phyloP scores from a whole-genome alignment of 208 protist genomes.

The Acanthamoeba sp. region DNA sequence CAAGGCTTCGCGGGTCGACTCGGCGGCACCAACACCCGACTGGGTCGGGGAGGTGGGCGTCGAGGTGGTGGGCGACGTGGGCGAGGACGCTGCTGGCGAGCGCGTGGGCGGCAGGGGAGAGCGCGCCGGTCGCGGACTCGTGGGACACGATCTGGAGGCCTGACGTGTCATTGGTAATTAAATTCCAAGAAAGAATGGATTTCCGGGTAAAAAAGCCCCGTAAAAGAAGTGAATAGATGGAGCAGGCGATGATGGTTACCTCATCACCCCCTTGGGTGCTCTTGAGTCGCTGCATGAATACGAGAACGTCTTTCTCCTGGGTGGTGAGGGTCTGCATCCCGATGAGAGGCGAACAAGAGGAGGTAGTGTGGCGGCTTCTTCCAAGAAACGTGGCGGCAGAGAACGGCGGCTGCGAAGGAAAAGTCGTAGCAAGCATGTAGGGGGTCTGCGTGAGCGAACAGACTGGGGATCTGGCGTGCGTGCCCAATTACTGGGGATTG shows the following conservation, averaged over 20 bases:
- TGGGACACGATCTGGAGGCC: not conserved
- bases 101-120: not conserved
- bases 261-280: not conserved
- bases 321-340: constrained; percentile 15
- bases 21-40: too few relatives aligned
- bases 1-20: not conserved
- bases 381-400: too few relatives aligned
- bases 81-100: not conserved
- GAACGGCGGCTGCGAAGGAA: not conserved
- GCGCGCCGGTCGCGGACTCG: not conserved
- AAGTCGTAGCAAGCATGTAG: not conserved
- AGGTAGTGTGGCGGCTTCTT: not conserved
- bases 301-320: not conserved
- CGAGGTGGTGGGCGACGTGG: not conserved
- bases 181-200: not conserved
- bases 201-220: not conserved
- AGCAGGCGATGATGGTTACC: not conserved
- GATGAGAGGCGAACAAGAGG: not conserved
- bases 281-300: constrained; percentile 23
- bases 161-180: not conserved
- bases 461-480: not conserved
- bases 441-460: too few relatives aligned
- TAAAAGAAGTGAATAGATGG: not conserved
- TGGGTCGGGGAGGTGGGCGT: not conserved
- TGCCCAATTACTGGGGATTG: too few relatives aligned